Conservation (phyloP, 495 filamentous ascomycete genomes). For the Penicillium antarcticum region DNA sequence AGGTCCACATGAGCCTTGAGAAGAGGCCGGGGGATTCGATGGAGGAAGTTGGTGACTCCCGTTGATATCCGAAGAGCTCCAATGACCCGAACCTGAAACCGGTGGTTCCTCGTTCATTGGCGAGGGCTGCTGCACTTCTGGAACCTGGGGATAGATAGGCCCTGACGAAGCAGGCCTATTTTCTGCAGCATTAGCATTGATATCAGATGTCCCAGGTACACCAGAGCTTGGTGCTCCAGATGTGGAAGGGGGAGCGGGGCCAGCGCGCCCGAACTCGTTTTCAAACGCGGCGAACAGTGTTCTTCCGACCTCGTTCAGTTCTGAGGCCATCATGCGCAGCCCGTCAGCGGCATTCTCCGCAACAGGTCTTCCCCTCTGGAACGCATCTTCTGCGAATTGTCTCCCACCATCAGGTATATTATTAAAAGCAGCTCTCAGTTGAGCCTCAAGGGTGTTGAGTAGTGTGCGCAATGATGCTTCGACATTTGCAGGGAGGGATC, state of each 20-base stretch:
- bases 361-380: conserved; percentile 36
- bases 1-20: neutral
- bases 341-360: conserved; percentile 40
- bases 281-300: conserved; percentile 41
- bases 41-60: too few species aligned
- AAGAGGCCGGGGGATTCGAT: too few species aligned
- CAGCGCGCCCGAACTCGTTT: conserved; percentile 30
- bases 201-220: neutral
- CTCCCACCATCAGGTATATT: conserved; percentile 39
- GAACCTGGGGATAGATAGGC: neutral
- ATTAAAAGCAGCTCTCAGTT: conserved; percentile 38
- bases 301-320: conserved; percentile 43
- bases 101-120: neutral
- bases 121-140: neutral
- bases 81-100: neutral
- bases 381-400: conserved; percentile 33
- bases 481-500: conserved; percentile 39
- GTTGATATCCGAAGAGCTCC: neutral
- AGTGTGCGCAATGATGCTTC: conserved; percentile 37
- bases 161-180: neutral
- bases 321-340: conserved; percentile 41
- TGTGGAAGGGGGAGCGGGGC: neutral
- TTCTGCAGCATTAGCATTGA: neutral
- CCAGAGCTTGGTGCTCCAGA: conserved; percentile 1
- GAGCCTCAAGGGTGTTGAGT: conserved; percentile 40